phyloP scores from a whole-genome alignment of 371 early-diverging fungal genomes.

The Mortierella sp. region DNA sequence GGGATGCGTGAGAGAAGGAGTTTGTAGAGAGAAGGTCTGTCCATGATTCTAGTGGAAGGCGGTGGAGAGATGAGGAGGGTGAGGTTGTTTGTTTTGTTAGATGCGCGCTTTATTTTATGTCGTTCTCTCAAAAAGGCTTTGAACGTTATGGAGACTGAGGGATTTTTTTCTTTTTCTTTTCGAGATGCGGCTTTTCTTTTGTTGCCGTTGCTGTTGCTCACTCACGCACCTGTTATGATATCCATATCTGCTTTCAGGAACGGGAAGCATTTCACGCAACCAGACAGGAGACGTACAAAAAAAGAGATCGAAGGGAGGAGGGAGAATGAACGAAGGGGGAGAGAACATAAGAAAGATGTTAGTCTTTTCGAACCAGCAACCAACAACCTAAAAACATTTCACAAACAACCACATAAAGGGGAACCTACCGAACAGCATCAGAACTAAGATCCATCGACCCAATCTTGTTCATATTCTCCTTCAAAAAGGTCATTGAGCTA shows the following conservation, averaged over 20 bases:
- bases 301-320: neutral
- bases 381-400: neutral
- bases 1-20: constrained; percentile 43
- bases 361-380: neutral
- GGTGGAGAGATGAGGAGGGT: neutral
- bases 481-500: constrained; percentile 48
- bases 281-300: neutral
- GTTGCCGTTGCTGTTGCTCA: too few species aligned
- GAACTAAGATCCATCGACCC: constrained; percentile 47
- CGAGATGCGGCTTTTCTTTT: constrained; percentile 8
- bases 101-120: neutral
- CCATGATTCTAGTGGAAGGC: constrained; percentile 34
- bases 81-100: neutral
- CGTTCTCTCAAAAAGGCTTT: neutral
- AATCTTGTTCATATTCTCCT: constrained; percentile 51
- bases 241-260: constrained; percentile 42
- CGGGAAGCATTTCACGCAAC: neutral
- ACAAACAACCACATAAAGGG: neutral
- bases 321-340: neutral
- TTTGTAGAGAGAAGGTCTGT: constrained; percentile 43
- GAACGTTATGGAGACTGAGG: neutral
- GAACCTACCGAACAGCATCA: constrained; percentile 40
- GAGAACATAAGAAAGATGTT: constrained; percentile 4
- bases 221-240: constrained; percentile 42
- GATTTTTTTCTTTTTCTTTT: neutral